phyloP scores from a whole-genome alignment of 305 asterid species.

The Withania somnifera region DNA sequence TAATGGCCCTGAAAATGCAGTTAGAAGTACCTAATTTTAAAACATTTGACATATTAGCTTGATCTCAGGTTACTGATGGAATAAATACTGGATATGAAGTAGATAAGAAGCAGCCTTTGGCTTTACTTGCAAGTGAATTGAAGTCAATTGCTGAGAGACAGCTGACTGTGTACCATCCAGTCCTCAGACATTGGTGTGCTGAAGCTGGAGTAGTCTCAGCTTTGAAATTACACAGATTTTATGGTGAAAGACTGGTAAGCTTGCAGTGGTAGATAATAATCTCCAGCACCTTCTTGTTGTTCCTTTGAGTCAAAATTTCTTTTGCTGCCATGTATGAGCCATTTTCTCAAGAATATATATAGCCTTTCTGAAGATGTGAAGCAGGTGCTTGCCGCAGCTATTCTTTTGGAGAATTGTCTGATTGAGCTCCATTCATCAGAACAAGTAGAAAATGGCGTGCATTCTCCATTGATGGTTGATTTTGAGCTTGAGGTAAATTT shows the following conservation, averaged over 20 bases:
- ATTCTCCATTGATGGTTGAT: constrained; percentile 21
- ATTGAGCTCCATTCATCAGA: constrained; percentile 49
- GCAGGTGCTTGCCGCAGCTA: constrained; percentile 84
- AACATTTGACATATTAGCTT: constrained; percentile 13
- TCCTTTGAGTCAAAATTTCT: constrained; percentile 14
- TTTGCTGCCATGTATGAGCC: constrained; percentile 44
- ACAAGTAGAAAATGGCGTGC: constrained; percentile 27
- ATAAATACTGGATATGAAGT: constrained; percentile 30
- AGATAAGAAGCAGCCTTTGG: constrained; percentile 55
- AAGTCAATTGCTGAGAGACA: constrained; percentile 64
- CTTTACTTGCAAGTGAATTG: constrained; percentile 67
- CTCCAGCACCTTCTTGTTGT: constrained; percentile 4
- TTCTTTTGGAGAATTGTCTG: constrained; percentile 58
- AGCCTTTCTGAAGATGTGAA: constrained; percentile 60
- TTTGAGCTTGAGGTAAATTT: constrained; percentile 22
- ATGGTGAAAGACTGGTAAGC: constrained; percentile 87
- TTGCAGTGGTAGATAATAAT: constrained; percentile 3
- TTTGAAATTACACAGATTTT: constrained; percentile 55
- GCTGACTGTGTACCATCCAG: constrained; percentile 49
- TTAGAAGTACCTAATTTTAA: not conserved
- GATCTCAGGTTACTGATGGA: constrained; percentile 44
- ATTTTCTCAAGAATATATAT: constrained; percentile 53
- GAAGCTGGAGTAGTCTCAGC: constrained; percentile 59
- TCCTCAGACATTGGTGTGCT: constrained; percentile 59
- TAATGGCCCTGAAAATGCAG: constrained; percentile 4